Evolutionary conservation across 2,329 filamentous ascomycete genomes (phyloP), one percentile per base, ranked within the genome.

Genomic region (Talaromyces sp.): DNA sequence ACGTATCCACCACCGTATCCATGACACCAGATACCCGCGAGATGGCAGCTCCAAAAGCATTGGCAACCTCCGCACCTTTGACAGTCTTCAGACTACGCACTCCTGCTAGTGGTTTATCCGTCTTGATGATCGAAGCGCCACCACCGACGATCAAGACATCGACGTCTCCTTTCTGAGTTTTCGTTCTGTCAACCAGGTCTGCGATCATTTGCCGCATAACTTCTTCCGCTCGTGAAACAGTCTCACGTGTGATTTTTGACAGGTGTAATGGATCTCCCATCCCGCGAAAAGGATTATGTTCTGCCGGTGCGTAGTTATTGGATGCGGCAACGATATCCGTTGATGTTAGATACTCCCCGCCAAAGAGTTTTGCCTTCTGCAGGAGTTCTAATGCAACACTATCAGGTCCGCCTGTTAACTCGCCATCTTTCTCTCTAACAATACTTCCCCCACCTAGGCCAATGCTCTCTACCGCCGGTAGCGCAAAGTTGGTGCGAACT

Each of bases 31-130:
- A 46, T 41, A 41, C 39, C 19, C 39, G 39, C 28, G 79, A 79
- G 39, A 82, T 81, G 0, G 82, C 82, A 0, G 82, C 82, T 10
- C 82, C 82, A 2, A 85, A 78, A 0, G 82, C 82, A 65, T 84
- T 85, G 3, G 82, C 82, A 1, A 80, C 80, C 22, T 28, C 22
- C 13, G 22, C 43, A 9, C 43, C 22, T 31, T 46, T 25, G n/a
- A 41, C 39, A 19, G 39, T 41, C 17, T 15, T 41, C 39, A 41
- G n/a, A 19, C 39, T 41, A 15, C 39, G 39, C 39, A 41, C 39
- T 41, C 39, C 39, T 41, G 39, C 39, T 15, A 41, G 39, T 9
- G 19, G 43, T 11, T 46, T 25, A 31, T 31, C 43, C 11, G 22
- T 46, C 7, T 46, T 28, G 43, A 46, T 46, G 10, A 46, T 28